Evolutionary conservation across 805 yeast species (phyloP).

Genomic region (Teunomyces lycoperdinae): DNA sequence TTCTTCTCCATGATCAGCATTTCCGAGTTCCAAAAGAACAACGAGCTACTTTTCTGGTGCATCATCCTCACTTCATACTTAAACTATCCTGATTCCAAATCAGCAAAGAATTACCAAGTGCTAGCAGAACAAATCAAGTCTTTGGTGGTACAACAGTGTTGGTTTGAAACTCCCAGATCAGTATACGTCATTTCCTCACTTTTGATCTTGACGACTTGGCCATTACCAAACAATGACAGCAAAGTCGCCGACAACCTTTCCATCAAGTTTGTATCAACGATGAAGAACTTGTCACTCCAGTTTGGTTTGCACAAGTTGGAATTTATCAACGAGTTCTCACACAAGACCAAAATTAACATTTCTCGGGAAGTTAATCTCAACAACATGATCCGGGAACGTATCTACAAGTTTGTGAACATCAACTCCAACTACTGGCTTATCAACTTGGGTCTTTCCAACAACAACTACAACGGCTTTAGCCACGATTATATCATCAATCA

Average conservation of each 20-base stretch:
- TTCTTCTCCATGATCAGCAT: conserved; percentile 13
- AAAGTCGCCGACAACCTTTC: conserved; percentile 31
- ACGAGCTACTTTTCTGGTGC: conserved; percentile 41
- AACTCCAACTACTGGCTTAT: conserved; percentile 44
- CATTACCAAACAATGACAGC: conserved; percentile 30
- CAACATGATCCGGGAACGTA: conserved; percentile 36
- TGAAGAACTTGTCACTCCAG: conserved; percentile 40
- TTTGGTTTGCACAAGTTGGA: conserved; percentile 42
- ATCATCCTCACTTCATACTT: conserved; percentile 35
- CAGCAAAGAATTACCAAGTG: conserved; percentile 17
- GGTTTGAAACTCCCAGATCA: conserved; percentile 46
- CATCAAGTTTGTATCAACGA: conserved; percentile 35
- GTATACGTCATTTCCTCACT: conserved; percentile 37
- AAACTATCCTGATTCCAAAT: conserved; percentile 13
- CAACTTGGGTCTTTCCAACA: conserved; percentile 34
- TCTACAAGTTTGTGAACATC: conserved; percentile 41
- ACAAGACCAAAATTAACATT: conserved; percentile 22
- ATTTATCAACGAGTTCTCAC: conserved; percentile 42
- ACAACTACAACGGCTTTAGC: conserved; percentile 19
- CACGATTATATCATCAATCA: conserved; percentile 39
- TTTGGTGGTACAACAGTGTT: conserved; percentile 40
- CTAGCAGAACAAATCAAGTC: conserved; percentile 33
- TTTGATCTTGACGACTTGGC: conserved; percentile 45
- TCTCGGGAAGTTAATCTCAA: conserved; percentile 28
- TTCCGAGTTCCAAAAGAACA: conserved; percentile 14